Conservation (phyloP, 805 yeast species). For the Candida jianshihensis region DNA sequence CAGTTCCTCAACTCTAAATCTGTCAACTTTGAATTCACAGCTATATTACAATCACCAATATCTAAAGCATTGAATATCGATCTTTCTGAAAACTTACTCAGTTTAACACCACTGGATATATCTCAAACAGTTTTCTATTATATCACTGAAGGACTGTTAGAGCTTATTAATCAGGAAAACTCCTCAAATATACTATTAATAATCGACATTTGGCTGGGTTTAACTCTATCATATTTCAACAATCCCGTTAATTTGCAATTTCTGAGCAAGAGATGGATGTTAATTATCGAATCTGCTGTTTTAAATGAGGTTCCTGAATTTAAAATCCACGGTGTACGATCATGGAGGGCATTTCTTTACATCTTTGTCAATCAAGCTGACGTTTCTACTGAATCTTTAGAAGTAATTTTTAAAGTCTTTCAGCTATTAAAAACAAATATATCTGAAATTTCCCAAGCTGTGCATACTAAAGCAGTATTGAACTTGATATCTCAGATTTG, state of each 20-base stretch:
- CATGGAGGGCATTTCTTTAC: conserved; percentile 14
- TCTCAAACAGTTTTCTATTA: conserved; percentile 6
- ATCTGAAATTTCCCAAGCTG: not conserved
- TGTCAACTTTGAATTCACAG: conserved; percentile 14
- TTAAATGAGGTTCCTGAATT: conserved; percentile 1
- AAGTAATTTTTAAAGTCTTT: not conserved
- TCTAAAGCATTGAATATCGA: conserved; percentile 7
- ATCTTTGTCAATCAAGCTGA: conserved; percentile 4
- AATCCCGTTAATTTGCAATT: conserved; percentile 4
- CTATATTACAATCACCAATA: conserved; percentile 5
- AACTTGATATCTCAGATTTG: not conserved
- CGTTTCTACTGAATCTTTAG: not conserved
- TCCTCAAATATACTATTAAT: conserved; percentile 2
- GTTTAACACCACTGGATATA: conserved; percentile 10
- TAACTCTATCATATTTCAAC: conserved; percentile 12
- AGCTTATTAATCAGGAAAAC: conserved; percentile 1
- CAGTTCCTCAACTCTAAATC: conserved; percentile 10
- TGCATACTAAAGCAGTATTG: not conserved
- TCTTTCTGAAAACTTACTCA: conserved; percentile 1
- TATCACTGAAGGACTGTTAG: conserved; percentile 4
- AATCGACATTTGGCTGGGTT: conserved; percentile 18
- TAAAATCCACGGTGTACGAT: conserved; percentile 4
- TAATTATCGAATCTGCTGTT: not conserved
- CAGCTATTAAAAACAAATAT: not conserved
- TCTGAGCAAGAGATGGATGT: conserved; percentile 3